Base-by-base conservation (phyloP, 75 land plant species). In the Selaginella tamariscina region DNA sequence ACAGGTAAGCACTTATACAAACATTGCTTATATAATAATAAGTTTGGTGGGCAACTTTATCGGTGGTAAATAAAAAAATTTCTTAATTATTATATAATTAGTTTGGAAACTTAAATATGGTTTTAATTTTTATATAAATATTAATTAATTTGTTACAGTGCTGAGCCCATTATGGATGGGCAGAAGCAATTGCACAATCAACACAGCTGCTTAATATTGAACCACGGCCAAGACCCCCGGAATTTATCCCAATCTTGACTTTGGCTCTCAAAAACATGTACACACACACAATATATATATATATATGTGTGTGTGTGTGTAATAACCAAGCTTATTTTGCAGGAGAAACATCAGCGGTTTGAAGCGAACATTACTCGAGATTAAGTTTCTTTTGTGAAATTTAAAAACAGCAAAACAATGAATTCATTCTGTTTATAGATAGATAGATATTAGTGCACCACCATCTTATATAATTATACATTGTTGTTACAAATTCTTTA, bases 111-210 rank as follows among this genome's bases (percentile, higher is more conserved):
- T 18, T 64, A n/a, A 49, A 49, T 9, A 8, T 59, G 62, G 9
- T 9, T 23, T 59, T 27, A 2, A 5, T 59, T 59, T 24, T 54
- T 54, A 28, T 68, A 27, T 23, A 68, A 23, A 18, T 23, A 18
- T 55, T 23, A 32, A 55, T 65, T 13, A 20, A 5, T n/a, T 56
- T 28, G 32, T 76, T 55, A 29, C 56, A 90, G 96, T 79, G 84
- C 97, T 30, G 94, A 91, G 70, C 97, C 97, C 97, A 91, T 71
- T 91, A 91, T 69, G 94, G 94, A 60, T 91, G 97, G 97, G 97
- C 86, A 11, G 97, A 91, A 74, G 97, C 91, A 29, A 85, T 91
- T 30, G 97, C 94, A 0, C 80, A 91, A 69, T 91, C 97, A 0
- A 83, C 71, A 1, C 97, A 91, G 71, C 76, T 91, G 31, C 62